Base-by-base conservation (phyloP, 805 yeast genomes). In the Teunomyces gatunensis region DNA sequence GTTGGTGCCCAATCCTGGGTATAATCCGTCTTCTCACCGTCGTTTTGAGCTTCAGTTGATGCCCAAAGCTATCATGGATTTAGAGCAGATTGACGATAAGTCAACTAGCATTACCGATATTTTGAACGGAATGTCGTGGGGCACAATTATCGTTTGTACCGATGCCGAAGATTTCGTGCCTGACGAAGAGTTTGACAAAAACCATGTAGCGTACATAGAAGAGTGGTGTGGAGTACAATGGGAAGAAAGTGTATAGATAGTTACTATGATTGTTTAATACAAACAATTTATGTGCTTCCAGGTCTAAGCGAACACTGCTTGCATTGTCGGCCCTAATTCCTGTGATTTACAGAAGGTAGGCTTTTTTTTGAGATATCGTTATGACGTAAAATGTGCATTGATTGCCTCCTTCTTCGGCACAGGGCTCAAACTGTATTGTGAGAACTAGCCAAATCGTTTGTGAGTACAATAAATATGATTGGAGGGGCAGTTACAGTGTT, bases 81-180 rank as follows among this genome's bases (percentile, higher is more conserved):
- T 94, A 39, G 97, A 92, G 61, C 74, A 73, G 37, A 65, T 69
- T 25, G 58, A 68, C 55, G 52, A 51, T 10, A 23, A 29, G 32
- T 49, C 53, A 3, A 47, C 45, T 17, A 49, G 53, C 27, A 54
- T 52, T 5, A 59, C 64, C 48, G 75, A 65, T 57, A 69, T 87
- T 2, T 57, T 77, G 37, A 81, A 81, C 30, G 97, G 98, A 10
- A 92, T 92, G 96, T 95, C 92, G 52, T 94, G 99, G 99, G 98
- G 97, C 1, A 87, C 98, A 0, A 87, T 94, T 27, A 69, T 89
- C 21, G 87, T 92, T 1, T 87, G 84, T 36, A 88, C 97, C 0
- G 90, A 88, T 55, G 65, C 68, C 6, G 84, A 81, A 53, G 95
- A 88, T 60, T 80, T 71, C 51, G 66, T 73, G 12, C 84, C 89